These are phyloP conservation scores for Xylariaceae sp. DNA, from an alignment of 2,329 filamentous ascomycete species.

Conservation along the genomic window DNA sequence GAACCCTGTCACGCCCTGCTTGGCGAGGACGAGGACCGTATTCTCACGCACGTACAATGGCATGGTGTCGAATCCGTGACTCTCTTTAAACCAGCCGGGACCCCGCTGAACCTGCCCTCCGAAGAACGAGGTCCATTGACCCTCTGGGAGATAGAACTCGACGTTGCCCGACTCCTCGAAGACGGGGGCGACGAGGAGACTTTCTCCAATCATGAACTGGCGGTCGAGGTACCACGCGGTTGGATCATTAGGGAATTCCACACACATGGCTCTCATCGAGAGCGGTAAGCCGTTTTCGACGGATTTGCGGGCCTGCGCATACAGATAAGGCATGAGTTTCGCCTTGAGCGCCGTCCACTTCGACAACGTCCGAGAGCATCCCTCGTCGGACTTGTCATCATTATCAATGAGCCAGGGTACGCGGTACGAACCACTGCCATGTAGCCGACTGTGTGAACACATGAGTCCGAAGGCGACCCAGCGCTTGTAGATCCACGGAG, in stretches of 20 bases:
- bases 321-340: constrained; percentile 49
- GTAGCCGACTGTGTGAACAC: constrained; percentile 64
- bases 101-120: constrained; percentile 45
- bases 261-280: constrained; percentile 58
- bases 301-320: constrained; percentile 39
- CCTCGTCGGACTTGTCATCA: constrained; percentile 51
- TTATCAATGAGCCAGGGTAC: constrained; percentile 70
- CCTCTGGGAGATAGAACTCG: constrained; percentile 57
- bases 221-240: constrained; percentile 63
- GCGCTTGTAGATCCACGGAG: constrained; percentile 66
- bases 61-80: constrained; percentile 52
- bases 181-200: constrained; percentile 57
- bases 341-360: constrained; percentile 47
- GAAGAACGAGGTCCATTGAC: constrained; percentile 46
- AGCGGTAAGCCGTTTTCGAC: constrained; percentile 52
- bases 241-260: constrained; percentile 68
- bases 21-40: constrained; percentile 44
- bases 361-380: constrained; percentile 47
- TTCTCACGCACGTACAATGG: constrained; percentile 55
- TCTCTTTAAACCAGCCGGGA: constrained; percentile 55
- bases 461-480: constrained; percentile 73
- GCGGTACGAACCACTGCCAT: constrained; percentile 65
- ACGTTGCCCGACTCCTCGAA: constrained; percentile 64
- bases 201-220: constrained; percentile 68
- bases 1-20: constrained; percentile 35